Base-by-base conservation (phyloP, 192 early-diverging fungal genomes). In the Rhizoclosmatium globosum region DNA sequence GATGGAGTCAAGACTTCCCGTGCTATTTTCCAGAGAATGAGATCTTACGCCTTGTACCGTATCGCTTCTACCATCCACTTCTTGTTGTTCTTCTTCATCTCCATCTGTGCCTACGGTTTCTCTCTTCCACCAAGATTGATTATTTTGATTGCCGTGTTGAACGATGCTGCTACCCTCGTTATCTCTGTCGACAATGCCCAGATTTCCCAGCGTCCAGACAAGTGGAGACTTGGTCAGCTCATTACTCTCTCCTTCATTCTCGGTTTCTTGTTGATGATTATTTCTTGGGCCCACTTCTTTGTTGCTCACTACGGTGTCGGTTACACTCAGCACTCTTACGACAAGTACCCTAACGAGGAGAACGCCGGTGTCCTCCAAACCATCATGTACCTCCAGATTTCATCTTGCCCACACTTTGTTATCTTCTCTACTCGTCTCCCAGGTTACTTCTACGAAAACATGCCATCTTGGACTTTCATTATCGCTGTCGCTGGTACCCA, bases 11-110 rank as follows among this genome's bases (percentile, higher is more conserved):
- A 90, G 69, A 95, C 94, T 17, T 95, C 94, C 58, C 92, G 95
- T 60, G 94, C 94, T 58, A 97, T 98, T 72, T 98, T 98, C 90
- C 95, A 96, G 85, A 93, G 96, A 79, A 95, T 97, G 93, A 91
- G 96, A 56, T 93, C 92, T 43, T 97, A 96, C 79, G 94, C 95
- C 58, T 64, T 77, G 4, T 66, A 57, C 46, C 76, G 69, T 78
- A 69, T 64, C 68, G 74, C 62, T 80, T 98, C 47, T 95, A 98
- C 85, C 23, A 92, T 98, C 69, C 96, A 98, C 84, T 98, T 98
- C 79, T 85, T 98, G 88, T 85, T 98, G 67, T 98, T 97, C 91
- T 96, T 98, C 89, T 98, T 98, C 84, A 91, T 94, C 81, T 90
- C 96, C 47, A 94, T 94, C 56, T 85, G 96, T 70, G 91, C 89